Conservation (phyloP, 164 flowering plant genomes). For the Dillenia turbinata region DNA sequence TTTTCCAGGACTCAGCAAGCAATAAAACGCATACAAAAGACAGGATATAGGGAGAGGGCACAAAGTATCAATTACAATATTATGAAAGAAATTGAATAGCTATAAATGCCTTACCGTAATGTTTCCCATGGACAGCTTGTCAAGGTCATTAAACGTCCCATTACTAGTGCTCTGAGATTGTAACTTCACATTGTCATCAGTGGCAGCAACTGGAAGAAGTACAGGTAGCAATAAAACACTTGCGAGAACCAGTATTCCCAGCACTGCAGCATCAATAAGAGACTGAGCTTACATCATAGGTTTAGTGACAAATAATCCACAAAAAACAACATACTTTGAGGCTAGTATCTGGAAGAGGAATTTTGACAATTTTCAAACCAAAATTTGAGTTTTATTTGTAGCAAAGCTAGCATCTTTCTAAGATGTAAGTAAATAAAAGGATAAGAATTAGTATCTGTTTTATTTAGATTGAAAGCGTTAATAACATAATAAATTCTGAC, state of each 20-base stretch:
- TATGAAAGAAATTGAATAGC: neutral
- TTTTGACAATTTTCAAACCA: too few species aligned
- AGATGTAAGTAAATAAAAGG: too few species aligned
- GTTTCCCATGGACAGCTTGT: constrained; percentile 79
- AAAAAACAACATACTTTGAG: too few species aligned
- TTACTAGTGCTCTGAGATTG: constrained; percentile 29
- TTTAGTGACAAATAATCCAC: too few species aligned
- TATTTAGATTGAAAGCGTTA: too few species aligned
- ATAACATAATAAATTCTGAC: too few species aligned
- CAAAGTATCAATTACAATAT: neutral
- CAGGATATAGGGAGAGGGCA: neutral
- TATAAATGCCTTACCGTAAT: constrained; percentile 39
- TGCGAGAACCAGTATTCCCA: constrained; percentile 67
- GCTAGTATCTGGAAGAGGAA: too few species aligned
- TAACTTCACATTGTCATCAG: constrained; percentile 31
- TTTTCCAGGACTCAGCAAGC: too few species aligned
- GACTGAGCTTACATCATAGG: neutral
- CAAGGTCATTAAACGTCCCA: constrained; percentile 59
- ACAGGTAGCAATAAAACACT: constrained; percentile 66
- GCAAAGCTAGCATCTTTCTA: too few species aligned
- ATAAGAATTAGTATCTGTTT: too few species aligned
- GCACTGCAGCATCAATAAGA: constrained; percentile 34
- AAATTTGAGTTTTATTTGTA: too few species aligned
- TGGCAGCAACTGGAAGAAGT: constrained; percentile 75
- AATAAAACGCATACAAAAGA: too few species aligned